phyloP scores from a whole-genome alignment of 345 rosid species.

The Hibiscus syriacus region DNA sequence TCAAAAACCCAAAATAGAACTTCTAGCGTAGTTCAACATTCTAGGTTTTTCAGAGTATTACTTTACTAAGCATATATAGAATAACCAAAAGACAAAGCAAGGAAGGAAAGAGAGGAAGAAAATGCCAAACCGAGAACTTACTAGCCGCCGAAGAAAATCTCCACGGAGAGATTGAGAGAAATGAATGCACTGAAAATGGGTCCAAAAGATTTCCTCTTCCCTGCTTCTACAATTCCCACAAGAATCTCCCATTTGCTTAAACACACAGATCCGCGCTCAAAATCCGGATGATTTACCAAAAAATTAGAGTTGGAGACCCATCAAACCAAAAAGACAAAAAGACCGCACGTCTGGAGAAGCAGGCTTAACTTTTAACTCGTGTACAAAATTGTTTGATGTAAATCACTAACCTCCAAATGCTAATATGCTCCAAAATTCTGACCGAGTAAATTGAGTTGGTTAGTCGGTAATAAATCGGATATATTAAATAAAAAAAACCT shows the following conservation, averaged over 20 bases:
- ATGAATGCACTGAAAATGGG: slow-evolving; percentile 47
- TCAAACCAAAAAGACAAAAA: background rate
- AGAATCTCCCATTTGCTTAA: slow-evolving; percentile 32
- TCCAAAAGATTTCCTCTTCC: slow-evolving; percentile 75
- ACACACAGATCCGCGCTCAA: background rate
- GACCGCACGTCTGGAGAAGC: background rate
- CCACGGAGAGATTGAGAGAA: slow-evolving; percentile 53
- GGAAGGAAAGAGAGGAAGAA: background rate
- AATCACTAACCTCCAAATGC: background rate
- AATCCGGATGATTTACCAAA: background rate
- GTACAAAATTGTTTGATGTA: background rate
- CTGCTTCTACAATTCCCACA: slow-evolving; percentile 47
- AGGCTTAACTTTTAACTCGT: background rate
- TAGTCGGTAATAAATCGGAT: too few relatives aligned
- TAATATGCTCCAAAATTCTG: too few relatives aligned
- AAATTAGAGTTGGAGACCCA: background rate
- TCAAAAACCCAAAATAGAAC: too few relatives aligned
- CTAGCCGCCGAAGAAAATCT: slow-evolving; percentile 48
- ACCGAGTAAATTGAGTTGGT: too few relatives aligned
- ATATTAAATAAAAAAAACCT: too few relatives aligned
- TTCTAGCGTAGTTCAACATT: too few relatives aligned
- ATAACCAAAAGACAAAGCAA: background rate
- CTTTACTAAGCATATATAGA: background rate
- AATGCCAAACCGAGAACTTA: slow-evolving; percentile 15
- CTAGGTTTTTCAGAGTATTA: too few relatives aligned